A percentile compares a stretch with the other conserved stretches of the same genome.
phyloP scores from a whole-genome alignment of 2,329 filamentous ascomycete species.

The Cylindrodendrum hubeiense region DNA sequence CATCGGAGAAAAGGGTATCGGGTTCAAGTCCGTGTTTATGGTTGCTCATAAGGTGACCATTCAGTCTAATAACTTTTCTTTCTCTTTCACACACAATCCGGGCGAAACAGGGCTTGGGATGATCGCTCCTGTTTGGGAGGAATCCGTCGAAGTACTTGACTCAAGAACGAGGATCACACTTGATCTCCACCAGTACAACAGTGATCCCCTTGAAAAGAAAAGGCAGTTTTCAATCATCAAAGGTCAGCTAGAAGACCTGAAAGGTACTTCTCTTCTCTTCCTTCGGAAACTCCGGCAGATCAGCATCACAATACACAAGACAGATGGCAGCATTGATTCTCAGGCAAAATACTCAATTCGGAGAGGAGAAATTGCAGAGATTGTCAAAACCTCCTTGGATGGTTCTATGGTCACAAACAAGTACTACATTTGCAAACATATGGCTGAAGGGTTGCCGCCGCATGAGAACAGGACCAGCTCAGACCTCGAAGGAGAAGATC shows the following conservation, averaged over 20 bases:
- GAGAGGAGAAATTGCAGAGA: conserved; percentile 14
- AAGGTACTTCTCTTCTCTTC: conserved; percentile 57
- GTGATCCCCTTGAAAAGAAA: conserved; percentile 27
- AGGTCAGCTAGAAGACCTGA: conserved; percentile 52
- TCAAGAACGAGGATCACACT: conserved; percentile 54
- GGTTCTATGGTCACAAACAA: conserved; percentile 24
- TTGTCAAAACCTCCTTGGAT: conserved; percentile 12
- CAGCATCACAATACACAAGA: conserved; percentile 45
- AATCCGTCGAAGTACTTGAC: conserved; percentile 29
- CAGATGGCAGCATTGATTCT: conserved; percentile 17
- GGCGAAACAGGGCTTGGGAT: conserved; percentile 63
- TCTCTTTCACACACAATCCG: conserved; percentile 55
- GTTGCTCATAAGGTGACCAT: conserved; percentile 59
- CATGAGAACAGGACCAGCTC: conserved; percentile 53
- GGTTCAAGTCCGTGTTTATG: conserved; percentile 65
- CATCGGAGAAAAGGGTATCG: conserved; percentile 65
- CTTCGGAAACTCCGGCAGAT: conserved; percentile 54
- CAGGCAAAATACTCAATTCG: conserved; percentile 26
- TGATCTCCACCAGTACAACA: conserved; percentile 48
- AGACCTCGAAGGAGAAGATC: conserved; percentile 40
- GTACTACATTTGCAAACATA: conserved; percentile 46
- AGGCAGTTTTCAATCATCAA: conserved; percentile 42
- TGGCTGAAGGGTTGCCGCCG: conserved; percentile 44
- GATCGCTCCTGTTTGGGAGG: conserved; percentile 59
- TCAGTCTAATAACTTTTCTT: conserved; percentile 57